Conservation (phyloP, 2,329 filamentous ascomycete genomes). For the Pseudogymnoascus sp. region DNA sequence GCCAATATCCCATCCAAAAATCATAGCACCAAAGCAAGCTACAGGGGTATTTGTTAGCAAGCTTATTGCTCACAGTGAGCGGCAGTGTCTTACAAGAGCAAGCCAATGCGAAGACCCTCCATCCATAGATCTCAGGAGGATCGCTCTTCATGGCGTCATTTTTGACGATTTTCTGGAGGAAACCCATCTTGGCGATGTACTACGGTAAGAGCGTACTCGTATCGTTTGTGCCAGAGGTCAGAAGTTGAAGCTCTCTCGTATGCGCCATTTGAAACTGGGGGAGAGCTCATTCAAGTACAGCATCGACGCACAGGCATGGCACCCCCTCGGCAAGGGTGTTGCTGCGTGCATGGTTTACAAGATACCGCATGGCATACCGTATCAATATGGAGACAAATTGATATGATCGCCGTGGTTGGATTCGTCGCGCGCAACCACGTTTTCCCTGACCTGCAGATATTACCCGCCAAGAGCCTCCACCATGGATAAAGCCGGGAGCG, state of each 20-base stretch:
- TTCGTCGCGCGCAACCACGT: constrained; percentile 4
- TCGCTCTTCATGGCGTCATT: constrained; percentile 67
- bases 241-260: neutral
- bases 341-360: neutral
- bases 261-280: neutral
- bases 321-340: neutral
- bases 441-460: neutral
- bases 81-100: constrained; percentile 39
- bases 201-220: neutral
- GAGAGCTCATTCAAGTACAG: neutral
- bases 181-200: constrained; percentile 20
- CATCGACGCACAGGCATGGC: neutral
- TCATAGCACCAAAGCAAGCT: constrained; percentile 61
- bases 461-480: constrained; percentile 5
- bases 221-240: neutral
- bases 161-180: constrained; percentile 31
- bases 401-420: constrained; percentile 2
- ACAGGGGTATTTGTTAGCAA: neutral
- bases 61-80: neutral
- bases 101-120: constrained; percentile 58
- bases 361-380: neutral
- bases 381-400: constrained; percentile 1
- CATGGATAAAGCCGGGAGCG: constrained; percentile 7
- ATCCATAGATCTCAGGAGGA: constrained; percentile 62
- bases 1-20: constrained; percentile 62